Evolutionary conservation across 1,284 basidiomycete genomes (phyloP).

Genomic region (Heliocybe sulcata): DNA sequence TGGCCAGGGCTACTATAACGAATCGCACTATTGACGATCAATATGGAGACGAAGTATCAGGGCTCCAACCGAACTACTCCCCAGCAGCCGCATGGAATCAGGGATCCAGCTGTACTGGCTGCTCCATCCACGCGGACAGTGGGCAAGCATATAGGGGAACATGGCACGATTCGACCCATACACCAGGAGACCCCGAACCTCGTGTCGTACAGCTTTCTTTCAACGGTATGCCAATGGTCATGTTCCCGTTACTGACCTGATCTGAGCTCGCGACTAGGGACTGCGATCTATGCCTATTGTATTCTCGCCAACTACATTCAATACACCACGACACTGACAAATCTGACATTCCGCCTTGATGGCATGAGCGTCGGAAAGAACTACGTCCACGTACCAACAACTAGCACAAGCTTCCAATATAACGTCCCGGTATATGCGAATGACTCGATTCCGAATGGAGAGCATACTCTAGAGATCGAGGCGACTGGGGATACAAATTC

Average conservation of each 20-base stretch:
- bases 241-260: neutral
- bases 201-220: neutral
- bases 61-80: conserved; percentile 10
- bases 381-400: conserved; percentile 11
- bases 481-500: neutral
- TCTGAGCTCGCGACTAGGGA: conserved; percentile 12
- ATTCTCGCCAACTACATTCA: conserved; percentile 14
- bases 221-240: neutral
- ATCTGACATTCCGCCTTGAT: conserved; percentile 20
- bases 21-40: conserved; percentile 18
- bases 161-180: conserved; percentile 13
- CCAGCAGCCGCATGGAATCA: conserved; percentile 10
- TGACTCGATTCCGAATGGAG: conserved; percentile 11
- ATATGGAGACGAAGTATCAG: conserved; percentile 10
- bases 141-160: conserved; percentile 9
- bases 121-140: conserved; percentile 8
- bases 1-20: neutral
- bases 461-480: conserved; percentile 19
- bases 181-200: neutral
- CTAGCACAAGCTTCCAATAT: conserved; percentile 12
- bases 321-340: conserved; percentile 15
- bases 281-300: conserved; percentile 24
- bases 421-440: conserved; percentile 18
- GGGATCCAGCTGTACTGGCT: conserved; percentile 10
- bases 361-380: conserved; percentile 11